A percentile compares a stretch with the other conserved stretches of the same genome.
These are phyloP conservation scores for Colletotrichum brevisporum DNA, from an alignment of 2,329 filamentous ascomycete genomes.

Conservation along the genomic window DNA sequence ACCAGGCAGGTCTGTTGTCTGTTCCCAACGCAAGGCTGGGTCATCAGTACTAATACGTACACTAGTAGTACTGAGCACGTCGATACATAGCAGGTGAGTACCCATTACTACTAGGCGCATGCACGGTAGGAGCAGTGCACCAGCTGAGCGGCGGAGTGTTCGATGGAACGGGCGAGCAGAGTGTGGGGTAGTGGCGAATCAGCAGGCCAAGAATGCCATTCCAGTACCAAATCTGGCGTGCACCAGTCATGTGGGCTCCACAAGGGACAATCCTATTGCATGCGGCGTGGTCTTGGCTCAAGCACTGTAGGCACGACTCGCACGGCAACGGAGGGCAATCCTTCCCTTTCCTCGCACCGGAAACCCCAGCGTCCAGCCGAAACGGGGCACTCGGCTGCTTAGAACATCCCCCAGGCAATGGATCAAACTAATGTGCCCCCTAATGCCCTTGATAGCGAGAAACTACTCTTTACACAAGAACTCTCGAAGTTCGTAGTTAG, in stretches of 20 bases:
- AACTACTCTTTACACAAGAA: no score
- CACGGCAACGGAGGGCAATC: not conserved
- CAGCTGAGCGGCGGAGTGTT: not conserved
- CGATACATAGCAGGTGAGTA: no score
- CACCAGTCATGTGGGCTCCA: conserved; percentile 41
- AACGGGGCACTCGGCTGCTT: no score
- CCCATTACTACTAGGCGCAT: no score
- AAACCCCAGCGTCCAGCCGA: not conserved
- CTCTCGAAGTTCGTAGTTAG: not conserved
- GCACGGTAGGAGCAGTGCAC: no score
- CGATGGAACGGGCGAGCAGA: conserved; percentile 25
- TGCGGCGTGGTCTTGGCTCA: conserved; percentile 26
- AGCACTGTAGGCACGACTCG: conserved; percentile 22
- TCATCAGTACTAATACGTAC: no score
- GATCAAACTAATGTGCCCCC: no score
- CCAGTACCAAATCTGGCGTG: conserved; percentile 27
- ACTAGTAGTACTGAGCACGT: no score
- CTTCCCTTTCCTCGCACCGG: conserved; percentile 4
- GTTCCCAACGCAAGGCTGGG: no score
- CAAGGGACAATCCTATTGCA: conserved; percentile 27
- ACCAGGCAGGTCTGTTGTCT: no score
- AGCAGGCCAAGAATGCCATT: conserved; percentile 37
- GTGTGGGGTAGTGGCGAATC: conserved; percentile 43
- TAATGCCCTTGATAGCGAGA: no score
- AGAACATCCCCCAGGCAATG: not conserved